phyloP scores from a whole-genome alignment of 768 basidiomycete genomes.

The Kwoniella mangroviensis region DNA sequence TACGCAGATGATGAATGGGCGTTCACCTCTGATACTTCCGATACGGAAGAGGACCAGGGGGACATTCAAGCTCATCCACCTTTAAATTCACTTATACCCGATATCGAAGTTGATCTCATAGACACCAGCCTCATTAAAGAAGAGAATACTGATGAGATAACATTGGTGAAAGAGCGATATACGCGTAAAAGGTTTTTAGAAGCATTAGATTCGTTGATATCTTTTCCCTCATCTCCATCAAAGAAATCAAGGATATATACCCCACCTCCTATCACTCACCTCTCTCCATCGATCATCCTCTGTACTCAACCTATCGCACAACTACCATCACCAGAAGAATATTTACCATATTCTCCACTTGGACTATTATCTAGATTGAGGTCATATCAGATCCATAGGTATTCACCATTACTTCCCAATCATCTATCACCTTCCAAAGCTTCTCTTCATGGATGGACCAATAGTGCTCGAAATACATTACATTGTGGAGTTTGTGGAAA shows the following conservation, averaged over 20 bases:
- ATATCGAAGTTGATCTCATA: slow-evolving; percentile 23
- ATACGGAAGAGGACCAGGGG: slow-evolving; percentile 8
- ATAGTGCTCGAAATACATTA: slow-evolving; percentile 20
- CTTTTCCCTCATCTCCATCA: neutral
- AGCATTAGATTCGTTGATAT: slow-evolving; percentile 30
- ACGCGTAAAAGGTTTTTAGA: slow-evolving; percentile 33
- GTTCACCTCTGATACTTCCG: slow-evolving; percentile 20
- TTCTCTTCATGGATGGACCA: slow-evolving; percentile 40
- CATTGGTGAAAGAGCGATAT: slow-evolving; percentile 7
- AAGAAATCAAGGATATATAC: slow-evolving; percentile 30
- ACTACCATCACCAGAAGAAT: slow-evolving; percentile 26
- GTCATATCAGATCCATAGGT: slow-evolving; percentile 32
- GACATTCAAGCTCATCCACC: slow-evolving; percentile 21
- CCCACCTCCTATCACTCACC: neutral
- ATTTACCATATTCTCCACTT: slow-evolving; percentile 40
- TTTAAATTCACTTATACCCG: slow-evolving; percentile 16
- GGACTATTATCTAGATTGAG: slow-evolving; percentile 36
- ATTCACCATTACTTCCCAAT: slow-evolving; percentile 15
- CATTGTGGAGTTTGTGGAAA: slow-evolving; percentile 32
- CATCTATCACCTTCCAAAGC: slow-evolving; percentile 24
- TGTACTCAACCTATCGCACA: slow-evolving; percentile 32
- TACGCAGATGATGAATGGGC: slow-evolving; percentile 40
- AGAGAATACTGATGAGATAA: neutral
- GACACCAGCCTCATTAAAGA: neutral
- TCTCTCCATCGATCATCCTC: slow-evolving; percentile 11